Base-by-base conservation (phyloP, 2,329 filamentous ascomycete species). In the Penicillium sp. region DNA sequence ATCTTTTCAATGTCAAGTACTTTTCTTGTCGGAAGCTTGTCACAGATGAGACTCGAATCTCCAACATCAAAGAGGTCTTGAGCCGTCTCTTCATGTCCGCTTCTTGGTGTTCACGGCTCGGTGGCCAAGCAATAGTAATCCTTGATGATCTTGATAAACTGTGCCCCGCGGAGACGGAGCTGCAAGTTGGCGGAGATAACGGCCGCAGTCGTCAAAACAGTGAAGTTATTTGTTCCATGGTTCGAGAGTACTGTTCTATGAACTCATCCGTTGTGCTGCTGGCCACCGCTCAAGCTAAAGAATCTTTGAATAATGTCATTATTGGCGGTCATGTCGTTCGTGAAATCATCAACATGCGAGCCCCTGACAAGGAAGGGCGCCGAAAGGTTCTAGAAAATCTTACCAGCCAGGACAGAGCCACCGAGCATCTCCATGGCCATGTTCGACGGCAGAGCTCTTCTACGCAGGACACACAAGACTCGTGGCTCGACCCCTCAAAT, bases 121-220 rank as follows among this genome's bases (percentile, higher is more conserved):
- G 89, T 18, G 93, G 93, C 4, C 84, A 82, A 52, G 81, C 90
- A 0, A 66, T 97, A 2, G 87, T 98, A 16, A 81, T 98, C 40
- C 75, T 98, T 1, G 93, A 98, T 62, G 93, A 98, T 61, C 72
- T 98, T 6, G 93, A 98, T 68, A 89, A 88, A 61, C 76, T 98
- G 1, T 97, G 91, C 63, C 91, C 93, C 0, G 85, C 84, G 0
- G 94, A 98, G 69, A 96, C 90, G 0, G 93, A 98, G 66, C 77
- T 98, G 10, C 89, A 96, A 67, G 87, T 95, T 4, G 89, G 89
- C 51, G 90, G 89, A 49, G 89, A 97, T 57, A 97, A 98, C 61
- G 88, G 88, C 14, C 81, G 91, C 53, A 97, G 90, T 65, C 82
- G 89, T 27, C 90, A 97, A 59, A 82, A 96, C 47, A 95, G 90